Evolutionary conservation across 2,329 filamentous ascomycete species (phyloP).

Genomic region (Pyrenophora teres): DNA sequence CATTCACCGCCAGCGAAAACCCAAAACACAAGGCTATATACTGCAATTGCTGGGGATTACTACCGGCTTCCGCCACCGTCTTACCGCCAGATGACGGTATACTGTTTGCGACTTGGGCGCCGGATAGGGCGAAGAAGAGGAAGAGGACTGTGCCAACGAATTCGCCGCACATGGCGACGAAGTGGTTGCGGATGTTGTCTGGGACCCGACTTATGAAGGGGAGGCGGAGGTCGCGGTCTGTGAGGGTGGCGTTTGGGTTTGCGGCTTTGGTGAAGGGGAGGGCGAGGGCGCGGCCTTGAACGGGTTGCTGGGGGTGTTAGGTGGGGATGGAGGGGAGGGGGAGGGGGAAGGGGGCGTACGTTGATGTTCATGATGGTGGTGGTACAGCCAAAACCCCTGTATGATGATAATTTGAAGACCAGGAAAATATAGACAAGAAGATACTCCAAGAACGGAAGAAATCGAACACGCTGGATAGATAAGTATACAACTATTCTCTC

Average conservation of each 20-base stretch:
- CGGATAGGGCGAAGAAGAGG: slow-evolving; percentile 48
- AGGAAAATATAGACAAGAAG: no score
- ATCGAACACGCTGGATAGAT: no score
- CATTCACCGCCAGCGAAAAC: slow-evolving; percentile 50
- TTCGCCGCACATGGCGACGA: slow-evolving; percentile 39
- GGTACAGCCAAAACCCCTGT: no score
- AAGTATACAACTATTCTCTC: no score
- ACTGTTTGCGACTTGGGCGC: slow-evolving; percentile 48
- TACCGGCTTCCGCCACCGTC: slow-evolving; percentile 28
- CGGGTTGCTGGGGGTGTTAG: slow-evolving; percentile 9
- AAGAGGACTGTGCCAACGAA: slow-evolving; percentile 50
- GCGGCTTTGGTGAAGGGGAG: slow-evolving; percentile 21
- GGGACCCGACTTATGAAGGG: slow-evolving; percentile 14
- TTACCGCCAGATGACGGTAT: slow-evolving; percentile 25
- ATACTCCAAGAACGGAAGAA: no score
- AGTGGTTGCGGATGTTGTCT: slow-evolving; percentile 19
- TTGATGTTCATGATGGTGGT: no score
- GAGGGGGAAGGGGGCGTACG: no score
- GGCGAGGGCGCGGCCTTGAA: slow-evolving; percentile 19
- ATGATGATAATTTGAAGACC: no score
- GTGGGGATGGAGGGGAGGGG: no score
- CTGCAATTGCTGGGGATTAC: slow-evolving; percentile 45
- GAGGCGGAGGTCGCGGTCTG: slow-evolving; percentile 17
- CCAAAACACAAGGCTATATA: slow-evolving; percentile 50
- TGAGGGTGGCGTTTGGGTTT: slow-evolving; percentile 12